Percentiles rank a stretch among this genome's conserved stretches.
Evolutionary conservation across 73 alveolate species (phyloP).

Genomic region (Stentor coeruleus): DNA sequence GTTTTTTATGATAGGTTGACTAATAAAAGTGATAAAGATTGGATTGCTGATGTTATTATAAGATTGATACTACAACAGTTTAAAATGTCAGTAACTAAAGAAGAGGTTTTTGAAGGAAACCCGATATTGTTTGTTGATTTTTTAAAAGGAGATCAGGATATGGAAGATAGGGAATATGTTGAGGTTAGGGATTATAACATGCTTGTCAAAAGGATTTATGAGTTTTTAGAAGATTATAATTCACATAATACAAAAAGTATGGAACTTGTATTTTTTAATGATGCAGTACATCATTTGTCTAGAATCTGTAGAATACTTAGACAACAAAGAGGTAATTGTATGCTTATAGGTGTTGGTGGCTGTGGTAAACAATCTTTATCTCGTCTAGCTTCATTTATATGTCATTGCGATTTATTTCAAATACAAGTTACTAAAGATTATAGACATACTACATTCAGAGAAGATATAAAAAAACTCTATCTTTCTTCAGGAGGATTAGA

Average conservation of each 20-base stretch:
- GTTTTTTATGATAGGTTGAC: constrained; percentile 99
- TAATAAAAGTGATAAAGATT: constrained; percentile 88
- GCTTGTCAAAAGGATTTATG: constrained; percentile 85
- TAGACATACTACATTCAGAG: constrained; percentile 95
- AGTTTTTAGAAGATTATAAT: constrained; percentile 93
- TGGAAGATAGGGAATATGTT: constrained; percentile 81
- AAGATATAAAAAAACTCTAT: constrained; percentile 95
- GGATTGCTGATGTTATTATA: constrained; percentile 76
- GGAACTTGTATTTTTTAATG: constrained; percentile 96
- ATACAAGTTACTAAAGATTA: constrained; percentile 98
- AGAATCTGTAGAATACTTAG: constrained; percentile 95
- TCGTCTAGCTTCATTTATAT: constrained; percentile 73
- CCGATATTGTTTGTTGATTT: constrained; percentile 88
- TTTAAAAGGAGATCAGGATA: constrained; percentile 79
- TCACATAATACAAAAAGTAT: constrained; percentile 86
- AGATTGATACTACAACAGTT: constrained; percentile 70
- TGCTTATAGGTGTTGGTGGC: constrained; percentile 92
- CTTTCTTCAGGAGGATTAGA: constrained; percentile 86
- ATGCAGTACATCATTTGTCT: constrained; percentile 94
- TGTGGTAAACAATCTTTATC: constrained; percentile 90
- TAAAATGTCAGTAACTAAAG: constrained; percentile 79
- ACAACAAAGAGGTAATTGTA: constrained; percentile 97
- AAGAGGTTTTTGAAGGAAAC: constrained; percentile 74
- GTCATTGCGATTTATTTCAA: constrained; percentile 72
- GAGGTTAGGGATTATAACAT: constrained; percentile 85